phyloP scores from a whole-genome alignment of 176 grass and related monocot genomes.

The Oryza glumipatula region DNA sequence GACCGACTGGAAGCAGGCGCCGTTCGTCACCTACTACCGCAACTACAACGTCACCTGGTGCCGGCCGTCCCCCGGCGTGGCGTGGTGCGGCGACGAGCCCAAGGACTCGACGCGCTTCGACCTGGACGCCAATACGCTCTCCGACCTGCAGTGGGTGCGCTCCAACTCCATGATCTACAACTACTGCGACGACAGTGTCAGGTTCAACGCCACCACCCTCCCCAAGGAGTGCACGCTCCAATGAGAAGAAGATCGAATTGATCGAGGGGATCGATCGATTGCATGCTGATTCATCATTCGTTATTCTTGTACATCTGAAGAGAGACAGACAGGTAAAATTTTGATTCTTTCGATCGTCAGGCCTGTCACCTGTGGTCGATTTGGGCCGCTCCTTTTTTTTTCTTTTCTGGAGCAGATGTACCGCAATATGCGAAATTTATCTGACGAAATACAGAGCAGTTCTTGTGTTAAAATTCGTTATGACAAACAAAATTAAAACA shows the following conservation, averaged over 20 bases:
- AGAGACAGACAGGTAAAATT: slow-evolving; percentile 25
- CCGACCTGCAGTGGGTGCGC: slow-evolving; percentile 26
- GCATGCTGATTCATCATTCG: neutral
- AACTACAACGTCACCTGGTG: slow-evolving; percentile 43
- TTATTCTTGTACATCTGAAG: slow-evolving; percentile 46
- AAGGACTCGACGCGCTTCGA: slow-evolving; percentile 13
- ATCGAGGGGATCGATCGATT: neutral
- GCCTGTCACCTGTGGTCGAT: slow-evolving; percentile 4
- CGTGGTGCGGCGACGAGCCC: slow-evolving; percentile 55
- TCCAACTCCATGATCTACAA: slow-evolving; percentile 47
- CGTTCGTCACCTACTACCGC: slow-evolving; percentile 70
- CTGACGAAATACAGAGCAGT: neutral
- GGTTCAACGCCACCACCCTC: slow-evolving; percentile 38
- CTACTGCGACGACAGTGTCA: slow-evolving; percentile 62
- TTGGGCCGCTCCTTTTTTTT: neutral
- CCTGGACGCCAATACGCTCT: neutral
- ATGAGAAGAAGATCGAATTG: neutral
- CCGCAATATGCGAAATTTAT: slow-evolving; percentile 3
- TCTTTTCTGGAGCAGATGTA: slow-evolving; percentile 30
- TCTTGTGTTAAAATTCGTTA: neutral
- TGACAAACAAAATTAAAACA: neutral
- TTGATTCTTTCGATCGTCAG: slow-evolving; percentile 46
- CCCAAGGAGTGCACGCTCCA: slow-evolving; percentile 50
- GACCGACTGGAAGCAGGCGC: slow-evolving; percentile 70
- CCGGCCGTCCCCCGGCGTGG: slow-evolving; percentile 43